Evolutionary conservation across 2,329 filamentous ascomycete species (phyloP).

Genomic region (Phyllachora maydis): DNA sequence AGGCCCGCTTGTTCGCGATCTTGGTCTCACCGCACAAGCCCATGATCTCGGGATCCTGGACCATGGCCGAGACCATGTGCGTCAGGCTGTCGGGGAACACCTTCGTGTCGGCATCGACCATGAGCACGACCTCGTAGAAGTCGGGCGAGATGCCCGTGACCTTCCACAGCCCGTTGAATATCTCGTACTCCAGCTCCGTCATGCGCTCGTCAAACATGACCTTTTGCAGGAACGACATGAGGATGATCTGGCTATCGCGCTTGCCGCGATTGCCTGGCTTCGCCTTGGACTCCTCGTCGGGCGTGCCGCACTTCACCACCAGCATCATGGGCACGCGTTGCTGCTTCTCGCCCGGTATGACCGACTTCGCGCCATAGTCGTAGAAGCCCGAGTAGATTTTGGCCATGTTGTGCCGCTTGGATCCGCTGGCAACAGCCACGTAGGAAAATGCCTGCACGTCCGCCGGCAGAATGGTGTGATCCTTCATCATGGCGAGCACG

Average conservation of each 20-base stretch:
- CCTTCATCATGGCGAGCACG: slow-evolving; percentile 82
- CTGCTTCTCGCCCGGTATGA: slow-evolving; percentile 68
- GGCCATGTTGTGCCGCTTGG: slow-evolving; percentile 98
- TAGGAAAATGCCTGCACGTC: slow-evolving; percentile 87
- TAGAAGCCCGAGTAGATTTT: slow-evolving; percentile 98
- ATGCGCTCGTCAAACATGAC: slow-evolving; percentile 99
- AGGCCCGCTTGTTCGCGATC: slow-evolving; percentile 92
- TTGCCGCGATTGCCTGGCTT: slow-evolving; percentile 97
- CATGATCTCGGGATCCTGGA: slow-evolving; percentile 98
- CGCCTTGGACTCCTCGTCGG: slow-evolving; percentile 56
- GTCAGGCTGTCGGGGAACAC: slow-evolving; percentile 96
- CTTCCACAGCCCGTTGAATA: slow-evolving; percentile 99
- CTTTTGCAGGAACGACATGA: slow-evolving; percentile 99
- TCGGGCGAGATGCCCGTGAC: slow-evolving; percentile 96
- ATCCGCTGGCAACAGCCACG: slow-evolving; percentile 84
- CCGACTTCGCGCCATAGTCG: slow-evolving; percentile 70
- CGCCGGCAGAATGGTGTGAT: slow-evolving; percentile 58
- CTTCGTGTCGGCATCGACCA: slow-evolving; percentile 98
- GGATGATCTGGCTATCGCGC: slow-evolving; percentile 94
- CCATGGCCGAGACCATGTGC: slow-evolving; percentile 98
- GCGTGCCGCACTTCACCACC: slow-evolving; percentile 87
- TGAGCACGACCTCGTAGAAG: slow-evolving; percentile 93
- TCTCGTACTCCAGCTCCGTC: slow-evolving; percentile 97
- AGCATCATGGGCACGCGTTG: slow-evolving; percentile 97
- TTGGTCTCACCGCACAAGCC: slow-evolving; percentile 97